These are phyloP conservation scores for Immersiporthe knoxdaviesiana DNA, from an alignment of 2,329 filamentous ascomycete species.

Conservation along the genomic window DNA sequence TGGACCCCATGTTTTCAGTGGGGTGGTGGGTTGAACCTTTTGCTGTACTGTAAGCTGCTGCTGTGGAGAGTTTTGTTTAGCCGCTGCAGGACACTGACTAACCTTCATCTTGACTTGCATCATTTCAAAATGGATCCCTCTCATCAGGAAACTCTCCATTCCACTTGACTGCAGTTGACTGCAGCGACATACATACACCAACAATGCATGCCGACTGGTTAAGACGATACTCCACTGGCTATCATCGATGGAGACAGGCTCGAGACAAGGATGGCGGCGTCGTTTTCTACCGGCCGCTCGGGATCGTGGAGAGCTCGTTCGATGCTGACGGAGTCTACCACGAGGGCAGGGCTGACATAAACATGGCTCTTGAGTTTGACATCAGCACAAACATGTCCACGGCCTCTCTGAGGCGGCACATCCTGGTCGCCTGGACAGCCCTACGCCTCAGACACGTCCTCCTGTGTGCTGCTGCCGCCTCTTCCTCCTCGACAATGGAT, in stretches of 20 bases:
- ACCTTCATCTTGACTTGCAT: background rate
- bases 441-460: conserved; percentile 33
- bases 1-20: background rate
- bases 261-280: background rate
- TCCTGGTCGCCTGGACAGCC: conserved; percentile 33
- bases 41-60: no score
- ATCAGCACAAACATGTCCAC: conserved; percentile 29
- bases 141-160: background rate
- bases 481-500: conserved; percentile 19
- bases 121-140: background rate
- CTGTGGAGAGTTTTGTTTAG: background rate
- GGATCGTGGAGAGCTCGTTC: conserved; percentile 33
- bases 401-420: conserved; percentile 28
- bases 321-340: conserved; percentile 34
- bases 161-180: no score
- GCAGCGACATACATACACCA: background rate
- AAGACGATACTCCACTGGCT: conserved; percentile 18
- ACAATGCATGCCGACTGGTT: conserved; percentile 20
- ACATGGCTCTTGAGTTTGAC: conserved; percentile 27
- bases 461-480: conserved; percentile 23
- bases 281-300: conserved; percentile 24
- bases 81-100: background rate
- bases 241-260: conserved; percentile 23
- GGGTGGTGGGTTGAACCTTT: no score
- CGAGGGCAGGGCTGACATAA: conserved; percentile 34